These are phyloP conservation scores for Ophiosphaerella narmari DNA, from an alignment of 2,329 filamentous ascomycete genomes.

Conservation along the genomic window DNA sequence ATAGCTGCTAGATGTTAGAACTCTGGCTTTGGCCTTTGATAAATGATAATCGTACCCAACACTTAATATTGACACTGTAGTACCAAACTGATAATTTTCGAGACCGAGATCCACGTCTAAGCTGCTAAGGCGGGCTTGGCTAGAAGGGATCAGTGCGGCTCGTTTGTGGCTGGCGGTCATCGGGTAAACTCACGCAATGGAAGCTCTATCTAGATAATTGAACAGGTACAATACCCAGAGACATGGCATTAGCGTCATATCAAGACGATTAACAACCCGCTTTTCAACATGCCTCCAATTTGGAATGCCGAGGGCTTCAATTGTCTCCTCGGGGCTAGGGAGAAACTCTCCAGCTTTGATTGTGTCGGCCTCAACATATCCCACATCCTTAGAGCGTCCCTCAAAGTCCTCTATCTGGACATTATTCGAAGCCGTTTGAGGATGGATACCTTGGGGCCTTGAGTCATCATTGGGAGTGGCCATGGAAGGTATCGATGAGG, in stretches of 20 bases:
- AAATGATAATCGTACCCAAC: constrained; percentile 51
- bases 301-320: neutral
- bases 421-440: too few relatives aligned
- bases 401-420: too few relatives aligned
- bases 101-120: constrained; percentile 56
- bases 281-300: neutral
- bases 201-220: constrained; percentile 58
- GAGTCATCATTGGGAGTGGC: too few relatives aligned
- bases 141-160: neutral
- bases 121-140: constrained; percentile 62
- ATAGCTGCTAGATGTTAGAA: constrained; percentile 17
- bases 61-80: constrained; percentile 54
- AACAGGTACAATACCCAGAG: constrained; percentile 48
- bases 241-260: constrained; percentile 5
- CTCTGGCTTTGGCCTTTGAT: constrained; percentile 18
- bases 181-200: constrained; percentile 54
- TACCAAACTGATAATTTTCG: constrained; percentile 18
- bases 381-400: neutral
- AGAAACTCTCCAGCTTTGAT: neutral
- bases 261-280: neutral
- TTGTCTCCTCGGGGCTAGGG: neutral
- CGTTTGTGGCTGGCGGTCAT: neutral
- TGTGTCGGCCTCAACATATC: neutral
- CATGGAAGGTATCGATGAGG: too few relatives aligned
- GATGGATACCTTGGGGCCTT: too few relatives aligned